phyloP scores from a whole-genome alignment of 352 stramenopile genomes.

The Pythium utonaiense region DNA sequence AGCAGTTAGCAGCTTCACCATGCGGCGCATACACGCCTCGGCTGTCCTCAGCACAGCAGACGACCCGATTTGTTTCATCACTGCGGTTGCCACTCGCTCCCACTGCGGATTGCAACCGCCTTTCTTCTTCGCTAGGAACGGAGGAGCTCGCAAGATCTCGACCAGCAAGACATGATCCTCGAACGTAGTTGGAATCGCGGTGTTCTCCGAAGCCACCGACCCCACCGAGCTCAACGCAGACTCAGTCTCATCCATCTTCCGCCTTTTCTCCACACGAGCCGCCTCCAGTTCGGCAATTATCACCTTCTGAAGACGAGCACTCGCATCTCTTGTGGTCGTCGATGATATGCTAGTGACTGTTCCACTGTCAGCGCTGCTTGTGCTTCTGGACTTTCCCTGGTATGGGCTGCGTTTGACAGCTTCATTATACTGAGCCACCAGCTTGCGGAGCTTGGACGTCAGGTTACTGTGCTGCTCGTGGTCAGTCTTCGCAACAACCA shows the following conservation, averaged over 20 bases:
- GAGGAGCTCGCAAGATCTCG: neutral
- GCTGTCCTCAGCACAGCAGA: neutral
- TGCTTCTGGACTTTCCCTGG: neutral
- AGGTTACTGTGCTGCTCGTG: neutral
- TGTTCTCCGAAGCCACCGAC: too few species aligned
- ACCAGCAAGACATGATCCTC: neutral
- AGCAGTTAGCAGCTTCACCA: neutral
- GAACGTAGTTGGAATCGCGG: neutral
- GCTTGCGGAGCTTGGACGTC: neutral
- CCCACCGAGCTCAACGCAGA: too few species aligned
- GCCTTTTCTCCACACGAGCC: too few species aligned
- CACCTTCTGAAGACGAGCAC: too few species aligned
- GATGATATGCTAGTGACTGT: too few species aligned
- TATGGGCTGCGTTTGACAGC: neutral
- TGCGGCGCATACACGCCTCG: neutral
- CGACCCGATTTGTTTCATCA: neutral
- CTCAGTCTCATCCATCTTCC: too few species aligned
- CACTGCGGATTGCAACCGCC: neutral
- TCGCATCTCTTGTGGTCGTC: too few species aligned
- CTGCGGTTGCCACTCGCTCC: neutral
- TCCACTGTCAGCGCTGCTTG: neutral
- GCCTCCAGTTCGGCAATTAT: too few species aligned
- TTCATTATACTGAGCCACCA: neutral
- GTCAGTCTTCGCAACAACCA: neutral
- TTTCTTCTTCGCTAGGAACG: neutral